Evolutionary conservation across 768 basidiomycete species (phyloP).

Genomic region (Naematelia encephala): DNA sequence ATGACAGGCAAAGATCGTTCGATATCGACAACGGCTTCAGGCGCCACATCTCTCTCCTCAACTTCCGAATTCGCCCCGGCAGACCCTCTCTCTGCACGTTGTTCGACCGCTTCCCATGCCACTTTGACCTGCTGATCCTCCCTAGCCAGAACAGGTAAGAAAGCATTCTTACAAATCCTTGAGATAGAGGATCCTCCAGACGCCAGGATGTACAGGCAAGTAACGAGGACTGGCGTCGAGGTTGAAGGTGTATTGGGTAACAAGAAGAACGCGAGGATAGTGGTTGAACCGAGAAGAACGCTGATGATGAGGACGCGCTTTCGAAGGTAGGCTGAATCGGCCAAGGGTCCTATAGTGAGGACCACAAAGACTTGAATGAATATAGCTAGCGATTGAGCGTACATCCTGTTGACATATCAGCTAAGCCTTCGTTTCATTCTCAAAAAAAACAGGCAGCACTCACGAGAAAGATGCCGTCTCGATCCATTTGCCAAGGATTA

Average conservation of each 20-base stretch:
- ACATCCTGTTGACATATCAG: constrained; percentile 59
- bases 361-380: constrained; percentile 84
- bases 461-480: constrained; percentile 91
- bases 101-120: constrained; percentile 19
- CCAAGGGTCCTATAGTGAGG: constrained; percentile 87
- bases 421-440: background rate
- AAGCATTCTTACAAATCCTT: constrained; percentile 84
- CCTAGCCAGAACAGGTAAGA: constrained; percentile 71
- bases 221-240: constrained; percentile 61
- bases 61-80: too few species aligned
- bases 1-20: too few species aligned
- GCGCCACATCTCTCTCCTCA: too few species aligned
- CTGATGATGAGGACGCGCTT: constrained; percentile 74
- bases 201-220: constrained; percentile 68
- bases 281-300: constrained; percentile 66
- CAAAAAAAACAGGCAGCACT: constrained; percentile 31
- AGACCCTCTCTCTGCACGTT: background rate
- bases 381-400: constrained; percentile 81
- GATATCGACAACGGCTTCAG: too few species aligned
- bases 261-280: constrained; percentile 68
- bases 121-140: constrained; percentile 54
- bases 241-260: constrained; percentile 59
- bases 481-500: constrained; percentile 78
- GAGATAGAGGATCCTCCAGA: constrained; percentile 85
- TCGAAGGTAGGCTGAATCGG: constrained; percentile 74